Evolutionary conservation across 345 rosid genomes (phyloP).

Genomic region (Toxicodendron radicans): DNA sequence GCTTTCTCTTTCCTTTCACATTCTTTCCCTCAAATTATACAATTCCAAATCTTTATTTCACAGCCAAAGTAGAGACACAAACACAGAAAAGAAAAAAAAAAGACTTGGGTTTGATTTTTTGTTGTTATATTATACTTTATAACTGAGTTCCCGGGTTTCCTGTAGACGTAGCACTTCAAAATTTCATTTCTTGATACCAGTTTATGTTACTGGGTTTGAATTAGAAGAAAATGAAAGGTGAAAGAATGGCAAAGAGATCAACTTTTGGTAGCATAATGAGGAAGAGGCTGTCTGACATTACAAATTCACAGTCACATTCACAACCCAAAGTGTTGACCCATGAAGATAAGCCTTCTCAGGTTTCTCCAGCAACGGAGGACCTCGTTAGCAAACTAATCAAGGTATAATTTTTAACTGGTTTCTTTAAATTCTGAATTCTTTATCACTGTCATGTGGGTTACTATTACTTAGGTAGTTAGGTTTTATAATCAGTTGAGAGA

Average conservation of each 20-base stretch:
- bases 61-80: not conserved
- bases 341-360: constrained; percentile 26
- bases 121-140: not conserved
- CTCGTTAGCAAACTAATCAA: constrained; percentile 46
- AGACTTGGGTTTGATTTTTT: constrained; percentile 4
- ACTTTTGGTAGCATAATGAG: constrained; percentile 52
- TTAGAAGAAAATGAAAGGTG: constrained; percentile 30
- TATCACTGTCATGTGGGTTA: not conserved
- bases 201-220: not conserved
- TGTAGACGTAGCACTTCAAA: not conserved
- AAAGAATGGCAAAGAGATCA: constrained; percentile 44
- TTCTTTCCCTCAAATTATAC: constrained; percentile 21
- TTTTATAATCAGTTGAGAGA: not conserved
- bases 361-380: constrained; percentile 25
- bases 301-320: constrained; percentile 50
- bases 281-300: constrained; percentile 60
- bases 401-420: constrained; percentile 27
- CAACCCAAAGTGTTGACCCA: constrained; percentile 33
- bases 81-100: not conserved
- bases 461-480: not conserved
- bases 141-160: too few relatives aligned
- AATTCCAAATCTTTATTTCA: constrained; percentile 12
- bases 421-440: not conserved
- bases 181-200: not conserved
- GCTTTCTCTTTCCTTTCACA: constrained; percentile 11